Evolutionary conservation across 2,329 filamentous ascomycete species (phyloP), one percentile per base, ranked within the genome.

Genomic region (Colletotrichum orbiculare): DNA sequence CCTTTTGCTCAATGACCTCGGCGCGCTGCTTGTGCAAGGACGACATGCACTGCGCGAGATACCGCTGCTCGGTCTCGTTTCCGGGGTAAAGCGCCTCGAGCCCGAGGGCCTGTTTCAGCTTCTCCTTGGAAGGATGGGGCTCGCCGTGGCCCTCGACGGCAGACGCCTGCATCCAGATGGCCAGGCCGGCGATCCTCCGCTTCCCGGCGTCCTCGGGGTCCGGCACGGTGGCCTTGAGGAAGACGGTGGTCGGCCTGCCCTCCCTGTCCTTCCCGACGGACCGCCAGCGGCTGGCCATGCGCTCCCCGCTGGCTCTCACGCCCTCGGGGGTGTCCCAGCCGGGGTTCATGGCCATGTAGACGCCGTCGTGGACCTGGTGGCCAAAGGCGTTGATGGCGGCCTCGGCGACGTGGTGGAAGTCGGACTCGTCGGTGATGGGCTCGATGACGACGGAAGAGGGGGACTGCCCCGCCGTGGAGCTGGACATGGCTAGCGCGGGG

Each of bases 91-190:
- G 61, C 1, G 68, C 71, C 8, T 77, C 71, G 1, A 82, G 68
- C 39, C 79, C 71, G 38, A 75, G 58, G 0, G 58, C 69, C 7
- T 62, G 54, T 56, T 67, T 69, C 3, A 82, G 69, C 17, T 80
- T 74, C 12, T 75, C 71, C 5, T 5, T 4, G 25, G 25, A 25
- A 5, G 75, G 60, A 1, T 75, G 79, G 33, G 63, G 67, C 34
- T 83, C 80, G 11, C 86, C 86, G 53, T 79, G 71, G 11, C 84
- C 85, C 2, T 78, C 75, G 0, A 86, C 78, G 7, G 76, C 72
- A 0, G 85, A 87, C 0, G 77, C 72, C 67, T 88, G 86, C 8
- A 76, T 69, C 86, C 86, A 89, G 60, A 87, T 82, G 3, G 86
- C 84, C 35, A 84, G 64, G 13, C 86, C 86, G 9, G 76, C 85